Evolutionary conservation across 208 protist genomes (phyloP), one percentile per base, ranked within the genome.

Genomic region (Trypanosoma boissoni): DNA sequence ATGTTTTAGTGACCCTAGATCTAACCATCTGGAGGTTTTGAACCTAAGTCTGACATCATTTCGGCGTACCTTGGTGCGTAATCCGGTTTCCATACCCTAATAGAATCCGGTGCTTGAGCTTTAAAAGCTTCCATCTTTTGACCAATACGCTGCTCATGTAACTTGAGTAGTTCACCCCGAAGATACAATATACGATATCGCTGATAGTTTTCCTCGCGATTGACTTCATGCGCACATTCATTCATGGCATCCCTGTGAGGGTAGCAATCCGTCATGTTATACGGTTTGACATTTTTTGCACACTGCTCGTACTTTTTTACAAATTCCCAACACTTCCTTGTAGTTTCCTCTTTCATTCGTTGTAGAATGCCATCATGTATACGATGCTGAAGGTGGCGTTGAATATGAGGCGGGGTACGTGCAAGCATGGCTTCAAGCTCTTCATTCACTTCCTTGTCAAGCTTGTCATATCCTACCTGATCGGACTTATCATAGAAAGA

Each of bases 311-410:
- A 92, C 57, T 84, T 88, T 54, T 86, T 72, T 2, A 91, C 69
- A 56, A 91, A 85, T 4, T 71, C 42, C 72, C 83, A 85, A 56
- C 88, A 94, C 53, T 83, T 86, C 14, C 78, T 73, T 16, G 88
- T 89, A 9, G 75, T 83, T 32, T 94, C 84, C 54, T 91, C 88
- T 55, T 94, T 94, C 81, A 94, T 84, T 14, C 83, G 78, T n/a
- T 80, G 73, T 26, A 94, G 55, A 58, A 94, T 92, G 24, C 74
- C 88, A 54, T 94, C 88, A 67, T 94, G 88, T 32, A 94, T 68
- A 39, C 88, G 83, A 37, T 94, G 88, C 56, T 91, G 78, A 49
- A 94, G 39, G 58, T 86, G 66, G 5, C 78, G 73, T 43, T 80
- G 66, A 26, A 89, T 68, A 31, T 92, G 59, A 45, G 71, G 80